Conservation (phyloP, 2,329 filamentous ascomycete species). For the Clarireedia homoeocarpa region DNA sequence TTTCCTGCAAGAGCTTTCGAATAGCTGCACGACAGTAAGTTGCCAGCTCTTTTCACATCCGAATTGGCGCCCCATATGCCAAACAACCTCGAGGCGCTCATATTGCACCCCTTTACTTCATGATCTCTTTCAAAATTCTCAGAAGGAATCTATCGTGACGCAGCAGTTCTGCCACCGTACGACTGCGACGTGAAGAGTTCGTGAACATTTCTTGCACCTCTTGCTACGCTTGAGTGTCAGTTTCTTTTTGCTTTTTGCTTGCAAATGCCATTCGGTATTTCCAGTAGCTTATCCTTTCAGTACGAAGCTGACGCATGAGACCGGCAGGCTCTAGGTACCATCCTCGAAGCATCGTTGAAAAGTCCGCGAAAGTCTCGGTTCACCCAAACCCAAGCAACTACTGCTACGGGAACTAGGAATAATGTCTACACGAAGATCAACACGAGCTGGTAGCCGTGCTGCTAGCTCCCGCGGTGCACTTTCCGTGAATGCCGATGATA, state of each 20-base stretch:
- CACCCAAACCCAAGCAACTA: not conserved
- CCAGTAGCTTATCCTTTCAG: not conserved
- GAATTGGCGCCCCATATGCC: not conserved
- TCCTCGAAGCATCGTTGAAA: not conserved
- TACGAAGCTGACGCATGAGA: not conserved
- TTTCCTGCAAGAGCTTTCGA: not conserved
- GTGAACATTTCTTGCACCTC: too few relatives aligned
- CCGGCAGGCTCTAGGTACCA: not conserved
- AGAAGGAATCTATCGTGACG: not conserved
- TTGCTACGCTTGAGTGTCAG: not conserved
- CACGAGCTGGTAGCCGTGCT: constrained; percentile 20
- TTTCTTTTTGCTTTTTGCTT: not conserved
- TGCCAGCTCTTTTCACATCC: not conserved
- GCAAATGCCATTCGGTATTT: not conserved
- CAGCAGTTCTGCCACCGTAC: not conserved
- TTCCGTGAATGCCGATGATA: constrained; percentile 13
- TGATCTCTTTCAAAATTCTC: not conserved
- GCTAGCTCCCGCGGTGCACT: constrained; percentile 16
- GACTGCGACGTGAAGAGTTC: too few relatives aligned
- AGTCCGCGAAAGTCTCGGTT: not conserved
- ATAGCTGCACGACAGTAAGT: not conserved
- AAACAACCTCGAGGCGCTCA: not conserved
- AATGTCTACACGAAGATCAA: constrained; percentile 24
- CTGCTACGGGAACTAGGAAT: not conserved
- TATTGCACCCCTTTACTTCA: not conserved